Percentiles rank a stretch among this genome's conserved stretches.
Conservation (phyloP, 164 flowering plant genomes). For the Tetracentron sinense region DNA sequence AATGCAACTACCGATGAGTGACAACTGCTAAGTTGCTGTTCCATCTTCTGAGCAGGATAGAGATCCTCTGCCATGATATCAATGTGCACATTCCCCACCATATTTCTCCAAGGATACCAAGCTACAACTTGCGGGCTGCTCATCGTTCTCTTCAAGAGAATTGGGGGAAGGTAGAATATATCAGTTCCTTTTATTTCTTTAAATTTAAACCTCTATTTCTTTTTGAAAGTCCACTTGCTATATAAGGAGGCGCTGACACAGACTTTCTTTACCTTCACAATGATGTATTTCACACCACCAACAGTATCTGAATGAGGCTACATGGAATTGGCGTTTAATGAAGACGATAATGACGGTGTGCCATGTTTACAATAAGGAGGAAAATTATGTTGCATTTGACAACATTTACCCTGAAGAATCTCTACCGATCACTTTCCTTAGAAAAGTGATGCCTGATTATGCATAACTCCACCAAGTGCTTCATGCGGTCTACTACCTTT, state of each 20-base stretch:
- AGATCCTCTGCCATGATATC: slow-evolving; percentile 67
- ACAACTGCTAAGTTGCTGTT: not conserved
- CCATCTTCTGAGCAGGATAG: slow-evolving; percentile 24
- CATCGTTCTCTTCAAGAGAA: slow-evolving; percentile 59
- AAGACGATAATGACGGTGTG: slow-evolving; percentile 88
- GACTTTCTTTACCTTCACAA: not conserved
- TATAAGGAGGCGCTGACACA: not conserved
- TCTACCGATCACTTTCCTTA: slow-evolving; percentile 69
- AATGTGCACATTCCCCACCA: slow-evolving; percentile 93
- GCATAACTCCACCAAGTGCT: slow-evolving; percentile 52
- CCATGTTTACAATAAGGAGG: slow-evolving; percentile 68
- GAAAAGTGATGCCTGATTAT: slow-evolving; percentile 76
- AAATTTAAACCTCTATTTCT: slow-evolving; percentile 4
- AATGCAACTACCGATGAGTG: too few relatives aligned
- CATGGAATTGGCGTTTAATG: slow-evolving; percentile 97
- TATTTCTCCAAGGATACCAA: slow-evolving; percentile 82
- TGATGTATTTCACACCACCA: not conserved
- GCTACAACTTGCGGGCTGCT: slow-evolving; percentile 80
- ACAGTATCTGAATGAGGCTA: slow-evolving; percentile 83
- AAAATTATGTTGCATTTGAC: slow-evolving; percentile 65
- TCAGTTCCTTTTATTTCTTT: slow-evolving; percentile 17
- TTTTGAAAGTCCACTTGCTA: not conserved
- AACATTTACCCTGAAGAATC: slow-evolving; percentile 63
- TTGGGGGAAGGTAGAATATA: slow-evolving; percentile 78
- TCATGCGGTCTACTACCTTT: too few relatives aligned